These are phyloP conservation scores for Paramecium sexaurelia DNA, from an alignment of 73 alveolate genomes.

Conservation along the genomic window DNA sequence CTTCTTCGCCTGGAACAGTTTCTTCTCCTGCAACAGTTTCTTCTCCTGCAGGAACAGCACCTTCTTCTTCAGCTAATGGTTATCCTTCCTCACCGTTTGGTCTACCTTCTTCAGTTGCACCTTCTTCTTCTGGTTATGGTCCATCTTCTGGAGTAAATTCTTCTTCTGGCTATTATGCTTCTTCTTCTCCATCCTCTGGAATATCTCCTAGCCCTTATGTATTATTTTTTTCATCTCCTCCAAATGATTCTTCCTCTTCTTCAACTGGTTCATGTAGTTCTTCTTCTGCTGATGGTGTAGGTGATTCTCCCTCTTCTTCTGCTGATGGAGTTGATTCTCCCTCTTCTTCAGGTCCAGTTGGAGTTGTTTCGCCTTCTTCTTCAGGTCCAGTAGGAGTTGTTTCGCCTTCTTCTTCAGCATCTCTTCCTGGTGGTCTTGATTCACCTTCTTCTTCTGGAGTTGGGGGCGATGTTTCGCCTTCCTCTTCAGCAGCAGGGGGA, in stretches of 20 bases:
- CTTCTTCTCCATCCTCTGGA: constrained; percentile 17
- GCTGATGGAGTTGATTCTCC: neutral
- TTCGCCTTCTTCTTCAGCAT: constrained; percentile 11
- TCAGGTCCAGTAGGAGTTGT: neutral
- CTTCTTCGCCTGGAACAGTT: neutral
- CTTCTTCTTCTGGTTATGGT: neutral
- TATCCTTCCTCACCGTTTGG: no score
- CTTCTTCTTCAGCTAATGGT: neutral
- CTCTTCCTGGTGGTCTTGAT: neutral
- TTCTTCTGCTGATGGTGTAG: neutral
- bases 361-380: neutral
- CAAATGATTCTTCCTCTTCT: constrained; percentile 27
- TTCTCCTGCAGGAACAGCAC: neutral
- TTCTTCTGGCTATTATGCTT: neutral
- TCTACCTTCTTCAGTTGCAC: neutral
- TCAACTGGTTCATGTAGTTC: constrained; percentile 25
- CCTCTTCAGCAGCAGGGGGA: neutral
- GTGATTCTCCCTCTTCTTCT: constrained; percentile 1
- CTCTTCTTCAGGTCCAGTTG: neutral
- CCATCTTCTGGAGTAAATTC: neutral
- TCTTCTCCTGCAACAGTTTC: neutral
- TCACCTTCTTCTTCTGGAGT: neutral
- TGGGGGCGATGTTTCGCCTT: neutral
- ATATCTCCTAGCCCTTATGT: neutral
- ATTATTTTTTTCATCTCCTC: neutral